Evolutionary conservation across 306 rosid species (phyloP).

Genomic region (Sophora flavescens): DNA sequence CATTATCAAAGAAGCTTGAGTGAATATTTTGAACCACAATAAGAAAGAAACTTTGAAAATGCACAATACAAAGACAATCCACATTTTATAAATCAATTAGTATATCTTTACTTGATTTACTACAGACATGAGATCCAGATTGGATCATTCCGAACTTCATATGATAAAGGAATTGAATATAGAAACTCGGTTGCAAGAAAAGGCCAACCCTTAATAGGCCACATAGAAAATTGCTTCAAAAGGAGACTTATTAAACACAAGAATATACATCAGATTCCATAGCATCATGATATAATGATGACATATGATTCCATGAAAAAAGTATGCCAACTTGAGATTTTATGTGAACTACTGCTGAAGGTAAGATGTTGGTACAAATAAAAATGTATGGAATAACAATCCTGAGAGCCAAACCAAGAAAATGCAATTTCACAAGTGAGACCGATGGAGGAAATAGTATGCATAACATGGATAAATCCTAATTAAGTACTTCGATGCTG

Average conservation of each 20-base stretch:
- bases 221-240: neutral
- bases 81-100: constrained; percentile 32
- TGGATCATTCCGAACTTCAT: constrained; percentile 14
- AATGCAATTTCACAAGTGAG: neutral
- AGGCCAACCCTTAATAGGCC: neutral
- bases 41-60: neutral
- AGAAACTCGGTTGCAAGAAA: neutral
- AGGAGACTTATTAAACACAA: constrained; percentile 1
- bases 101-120: constrained; percentile 34
- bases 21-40: constrained; percentile 17
- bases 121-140: constrained; percentile 36
- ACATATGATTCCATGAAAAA: neutral
- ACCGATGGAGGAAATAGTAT: neutral
- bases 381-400: neutral
- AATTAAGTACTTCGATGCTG: neutral
- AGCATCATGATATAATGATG: neutral
- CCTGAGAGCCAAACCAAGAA: neutral
- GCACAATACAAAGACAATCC: constrained; percentile 4
- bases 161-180: constrained; percentile 4
- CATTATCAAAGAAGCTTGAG: constrained; percentile 38
- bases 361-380: constrained; percentile 5
- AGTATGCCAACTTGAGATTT: neutral
- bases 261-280: neutral
- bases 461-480: neutral
- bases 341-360: neutral